A percentile compares a stretch with the other conserved stretches of the same genome.
phyloP scores from a whole-genome alignment of 2,329 filamentous ascomycete genomes.

The Neoarthrinium moseri region DNA sequence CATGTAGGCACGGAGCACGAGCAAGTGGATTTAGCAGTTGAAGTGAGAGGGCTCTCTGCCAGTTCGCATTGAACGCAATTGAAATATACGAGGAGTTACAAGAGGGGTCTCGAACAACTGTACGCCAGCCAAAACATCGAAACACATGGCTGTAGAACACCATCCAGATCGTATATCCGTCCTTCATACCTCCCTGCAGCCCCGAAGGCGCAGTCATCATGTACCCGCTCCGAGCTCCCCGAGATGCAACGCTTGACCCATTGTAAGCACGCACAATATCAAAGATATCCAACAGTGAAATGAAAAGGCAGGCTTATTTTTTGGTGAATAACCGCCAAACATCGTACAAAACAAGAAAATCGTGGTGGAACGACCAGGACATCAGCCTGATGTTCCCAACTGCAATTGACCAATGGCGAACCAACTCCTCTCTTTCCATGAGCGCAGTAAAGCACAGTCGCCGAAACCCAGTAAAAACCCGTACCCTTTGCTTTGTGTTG shows the following conservation, averaged over 20 bases:
- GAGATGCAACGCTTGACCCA: background rate
- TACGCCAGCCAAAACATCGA: background rate
- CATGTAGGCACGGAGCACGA: too few species aligned
- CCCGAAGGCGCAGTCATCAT: too few species aligned
- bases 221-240: background rate
- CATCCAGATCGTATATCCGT: background rate
- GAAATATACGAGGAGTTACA: background rate
- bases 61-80: background rate
- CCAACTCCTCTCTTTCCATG: constrained; percentile 35
- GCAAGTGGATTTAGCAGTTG: too few species aligned
- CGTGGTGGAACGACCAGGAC: constrained; percentile 15
- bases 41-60: background rate
- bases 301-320: constrained; percentile 1
- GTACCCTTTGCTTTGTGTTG: constrained; percentile 26
- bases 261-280: background rate
- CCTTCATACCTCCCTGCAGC: background rate
- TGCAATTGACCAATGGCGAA: constrained; percentile 25
- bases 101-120: background rate
- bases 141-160: background rate
- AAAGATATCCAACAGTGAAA: background rate
- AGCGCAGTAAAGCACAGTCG: constrained; percentile 20
- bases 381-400: constrained; percentile 30
- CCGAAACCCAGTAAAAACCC: constrained; percentile 26
- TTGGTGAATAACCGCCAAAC: constrained; percentile 3
- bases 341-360: constrained; percentile 12